phyloP scores from a whole-genome alignment of 148 eudicot species.

The Rhododendron simsii region DNA sequence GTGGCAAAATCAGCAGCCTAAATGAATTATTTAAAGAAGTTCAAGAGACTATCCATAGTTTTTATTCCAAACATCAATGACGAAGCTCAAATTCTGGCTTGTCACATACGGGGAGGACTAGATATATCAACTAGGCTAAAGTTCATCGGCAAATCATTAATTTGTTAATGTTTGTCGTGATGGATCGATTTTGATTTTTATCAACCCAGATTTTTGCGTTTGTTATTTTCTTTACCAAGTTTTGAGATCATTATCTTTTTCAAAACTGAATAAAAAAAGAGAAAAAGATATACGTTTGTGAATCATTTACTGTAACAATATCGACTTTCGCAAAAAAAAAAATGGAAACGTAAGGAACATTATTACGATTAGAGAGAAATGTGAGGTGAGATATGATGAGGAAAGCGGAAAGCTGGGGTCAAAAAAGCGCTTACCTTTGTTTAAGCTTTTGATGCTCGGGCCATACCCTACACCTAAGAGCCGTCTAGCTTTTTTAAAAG shows the following conservation, averaged over 20 bases:
- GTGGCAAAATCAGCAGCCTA: too few species aligned
- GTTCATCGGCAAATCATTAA: too few species aligned
- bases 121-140: too few species aligned
- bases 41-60: too few species aligned
- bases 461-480: neutral
- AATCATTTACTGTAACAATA: neutral
- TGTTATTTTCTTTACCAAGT: neutral
- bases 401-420: slow-evolving; percentile 5
- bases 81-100: too few species aligned
- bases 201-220: neutral
- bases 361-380: neutral
- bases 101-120: too few species aligned
- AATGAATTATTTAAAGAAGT: neutral
- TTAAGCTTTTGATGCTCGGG: neutral
- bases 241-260: neutral
- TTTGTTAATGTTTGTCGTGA: neutral
- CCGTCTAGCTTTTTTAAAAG: neutral
- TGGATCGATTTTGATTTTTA: neutral
- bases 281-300: neutral
- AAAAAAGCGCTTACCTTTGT: slow-evolving; percentile 9
- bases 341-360: neutral
- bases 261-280: neutral
- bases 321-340: neutral
- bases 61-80: too few species aligned
- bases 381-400: neutral